phyloP scores from a whole-genome alignment of 2,329 filamentous ascomycete genomes.

The Orbilia blumenaviensis region DNA sequence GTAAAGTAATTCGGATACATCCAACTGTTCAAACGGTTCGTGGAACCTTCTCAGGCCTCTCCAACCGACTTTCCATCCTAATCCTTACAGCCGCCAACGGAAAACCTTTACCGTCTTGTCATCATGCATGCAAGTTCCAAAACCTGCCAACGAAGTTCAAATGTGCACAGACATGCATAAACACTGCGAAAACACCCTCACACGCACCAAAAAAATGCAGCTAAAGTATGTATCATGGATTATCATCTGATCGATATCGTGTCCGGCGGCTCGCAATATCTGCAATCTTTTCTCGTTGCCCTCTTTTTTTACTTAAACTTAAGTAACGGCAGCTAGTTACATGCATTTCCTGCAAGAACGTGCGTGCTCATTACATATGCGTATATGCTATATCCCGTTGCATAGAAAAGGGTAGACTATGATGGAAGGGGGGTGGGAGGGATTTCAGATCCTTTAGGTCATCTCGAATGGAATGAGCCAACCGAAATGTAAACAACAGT shows the following conservation, averaged over 20 bases:
- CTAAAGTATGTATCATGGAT: conserved; percentile 19
- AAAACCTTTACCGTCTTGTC: conserved; percentile 13
- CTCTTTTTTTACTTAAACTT: not conserved
- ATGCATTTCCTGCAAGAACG: conserved; percentile 16
- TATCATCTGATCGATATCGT: conserved; percentile 19
- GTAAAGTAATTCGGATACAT: not conserved
- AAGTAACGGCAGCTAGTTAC: conserved; percentile 12
- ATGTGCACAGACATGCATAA: conserved; percentile 18
- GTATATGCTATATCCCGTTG: conserved; percentile 16
- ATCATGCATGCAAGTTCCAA: conserved; percentile 19
- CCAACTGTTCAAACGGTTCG: not conserved
- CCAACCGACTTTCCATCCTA: conserved; percentile 5
- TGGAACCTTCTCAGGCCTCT: conserved; percentile 1
- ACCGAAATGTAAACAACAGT: conserved; percentile 15
- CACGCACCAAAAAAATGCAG: conserved; percentile 9
- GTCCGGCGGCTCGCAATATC: conserved; percentile 3
- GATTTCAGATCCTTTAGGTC: not conserved
- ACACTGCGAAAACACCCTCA: conserved; percentile 5
- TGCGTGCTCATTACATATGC: conserved; percentile 20
- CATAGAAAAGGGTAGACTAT: conserved; percentile 4
- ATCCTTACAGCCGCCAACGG: conserved; percentile 10
- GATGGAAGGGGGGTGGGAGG: conserved; percentile 12
- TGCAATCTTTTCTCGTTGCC: not conserved
- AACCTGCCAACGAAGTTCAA: conserved; percentile 12
- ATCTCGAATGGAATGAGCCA: conserved; percentile 4